phyloP scores from a whole-genome alignment of 1,139 yeast species.

The Hemisphaericaspora xylanilytica region DNA sequence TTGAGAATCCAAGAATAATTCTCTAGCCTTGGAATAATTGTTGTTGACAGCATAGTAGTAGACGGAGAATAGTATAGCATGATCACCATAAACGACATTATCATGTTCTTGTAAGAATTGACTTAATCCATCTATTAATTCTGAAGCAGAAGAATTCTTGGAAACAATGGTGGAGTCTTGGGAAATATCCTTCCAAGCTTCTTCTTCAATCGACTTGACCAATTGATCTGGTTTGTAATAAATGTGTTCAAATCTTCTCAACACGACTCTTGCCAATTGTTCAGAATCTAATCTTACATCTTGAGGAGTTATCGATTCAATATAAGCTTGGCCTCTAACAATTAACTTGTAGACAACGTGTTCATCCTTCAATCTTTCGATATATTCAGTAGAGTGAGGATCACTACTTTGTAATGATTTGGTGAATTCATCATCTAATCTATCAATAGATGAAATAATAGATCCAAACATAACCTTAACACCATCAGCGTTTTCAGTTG shows the following conservation, averaged over 20 bases:
- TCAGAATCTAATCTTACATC: slow-evolving; percentile 47
- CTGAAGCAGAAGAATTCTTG: slow-evolving; percentile 32
- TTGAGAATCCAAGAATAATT: slow-evolving; percentile 81
- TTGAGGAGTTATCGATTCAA: slow-evolving; percentile 61
- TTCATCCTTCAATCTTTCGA: slow-evolving; percentile 89
- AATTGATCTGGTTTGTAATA: slow-evolving; percentile 88
- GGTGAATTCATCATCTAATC: slow-evolving; percentile 92
- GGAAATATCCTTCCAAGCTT: slow-evolving; percentile 60
- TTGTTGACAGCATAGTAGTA: slow-evolving; percentile 91
- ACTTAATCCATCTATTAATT: slow-evolving; percentile 64
- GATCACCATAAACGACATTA: slow-evolving; percentile 69
- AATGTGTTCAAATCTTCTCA: slow-evolving; percentile 87
- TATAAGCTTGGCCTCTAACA: slow-evolving; percentile 81
- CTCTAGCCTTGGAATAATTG: slow-evolving; percentile 80
- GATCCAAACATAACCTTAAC: slow-evolving; percentile 79
- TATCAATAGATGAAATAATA: slow-evolving; percentile 80
- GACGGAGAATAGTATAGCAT: slow-evolving; percentile 80
- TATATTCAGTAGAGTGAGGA: slow-evolving; percentile 93
- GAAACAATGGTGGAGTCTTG: slow-evolving; percentile 34
- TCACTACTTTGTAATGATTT: slow-evolving; percentile 85
- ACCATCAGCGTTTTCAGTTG: slow-evolving; percentile 64
- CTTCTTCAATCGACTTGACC: slow-evolving; percentile 63
- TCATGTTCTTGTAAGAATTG: slow-evolving; percentile 64
- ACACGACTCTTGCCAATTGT: slow-evolving; percentile 71
- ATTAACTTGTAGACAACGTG: slow-evolving; percentile 70